Evolutionary conservation across 192 early-diverging fungal genomes (phyloP).

Genomic region (Rhizophlyctis rosea): DNA sequence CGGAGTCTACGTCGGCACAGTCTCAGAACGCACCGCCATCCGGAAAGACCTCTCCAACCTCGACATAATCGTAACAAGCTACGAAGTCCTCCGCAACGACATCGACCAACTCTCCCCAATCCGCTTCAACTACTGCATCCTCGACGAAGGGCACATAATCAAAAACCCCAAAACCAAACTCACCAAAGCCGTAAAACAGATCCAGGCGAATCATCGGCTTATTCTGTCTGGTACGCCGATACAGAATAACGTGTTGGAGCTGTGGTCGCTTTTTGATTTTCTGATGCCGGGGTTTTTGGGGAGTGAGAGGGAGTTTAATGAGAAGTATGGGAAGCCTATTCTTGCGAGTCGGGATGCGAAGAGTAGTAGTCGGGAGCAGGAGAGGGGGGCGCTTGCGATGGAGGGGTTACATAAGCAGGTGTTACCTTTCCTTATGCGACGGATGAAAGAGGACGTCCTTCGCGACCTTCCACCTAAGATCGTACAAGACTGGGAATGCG

Average conservation of each 20-base stretch:
- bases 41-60: constrained; percentile 54
- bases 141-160: constrained; percentile 99
- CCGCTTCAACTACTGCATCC: constrained; percentile 90
- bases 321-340: constrained; percentile 90
- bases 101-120: constrained; percentile 71
- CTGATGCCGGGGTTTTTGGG: constrained; percentile 98
- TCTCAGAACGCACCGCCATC: constrained; percentile 71
- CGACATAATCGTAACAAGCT: constrained; percentile 90
- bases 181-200: constrained; percentile 87
- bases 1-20: constrained; percentile 81
- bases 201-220: constrained; percentile 79
- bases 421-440: constrained; percentile 88
- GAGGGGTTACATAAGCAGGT: constrained; percentile 96
- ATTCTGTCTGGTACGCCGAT: constrained; percentile 98
- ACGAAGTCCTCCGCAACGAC: constrained; percentile 96
- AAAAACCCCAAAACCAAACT: constrained; percentile 93
- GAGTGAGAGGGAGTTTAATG: constrained; percentile 92
- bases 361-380: constrained; percentile 54
- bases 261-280: constrained; percentile 98
- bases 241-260: constrained; percentile 95
- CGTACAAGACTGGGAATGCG: constrained; percentile 99
- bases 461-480: constrained; percentile 98
- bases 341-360: constrained; percentile 86
- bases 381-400: constrained; percentile 76
- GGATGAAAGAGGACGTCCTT: constrained; percentile 97